Conservation (phyloP, 2,329 filamentous ascomycete species). For the Aureobasidium sp. region DNA sequence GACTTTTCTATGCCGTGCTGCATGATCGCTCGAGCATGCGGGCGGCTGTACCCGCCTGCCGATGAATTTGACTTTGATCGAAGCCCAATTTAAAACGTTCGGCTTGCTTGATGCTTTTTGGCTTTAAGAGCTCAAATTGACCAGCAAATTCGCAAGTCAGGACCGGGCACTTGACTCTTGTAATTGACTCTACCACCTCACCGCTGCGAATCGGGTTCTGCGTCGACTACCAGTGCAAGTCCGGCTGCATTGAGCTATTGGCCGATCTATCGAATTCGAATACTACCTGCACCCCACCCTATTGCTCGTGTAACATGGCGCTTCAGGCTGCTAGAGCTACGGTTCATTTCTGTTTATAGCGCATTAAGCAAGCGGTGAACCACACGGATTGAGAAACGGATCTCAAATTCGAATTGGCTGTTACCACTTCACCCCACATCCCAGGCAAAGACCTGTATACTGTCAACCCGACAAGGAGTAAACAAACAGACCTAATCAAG, state of each 20-base stretch:
- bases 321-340: neutral
- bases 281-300: conserved; percentile 6
- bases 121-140: neutral
- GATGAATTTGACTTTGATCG: neutral
- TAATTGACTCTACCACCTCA: neutral
- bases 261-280: neutral
- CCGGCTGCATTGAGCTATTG: neutral
- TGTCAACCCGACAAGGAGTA: no score
- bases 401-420: no score
- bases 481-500: no score
- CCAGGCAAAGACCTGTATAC: no score
- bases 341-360: neutral
- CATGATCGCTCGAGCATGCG: neutral
- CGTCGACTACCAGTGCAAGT: neutral
- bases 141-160: no score
- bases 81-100: neutral
- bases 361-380: neutral
- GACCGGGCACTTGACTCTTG: neutral
- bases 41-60: neutral
- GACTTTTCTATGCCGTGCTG: conserved; percentile 2
- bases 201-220: neutral
- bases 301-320: neutral
- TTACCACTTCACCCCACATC: neutral
- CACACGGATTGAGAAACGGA: neutral
- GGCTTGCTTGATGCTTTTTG: neutral